Conservation (phyloP, 148 eudicot species). For the Rhododendron mucronatum region DNA sequence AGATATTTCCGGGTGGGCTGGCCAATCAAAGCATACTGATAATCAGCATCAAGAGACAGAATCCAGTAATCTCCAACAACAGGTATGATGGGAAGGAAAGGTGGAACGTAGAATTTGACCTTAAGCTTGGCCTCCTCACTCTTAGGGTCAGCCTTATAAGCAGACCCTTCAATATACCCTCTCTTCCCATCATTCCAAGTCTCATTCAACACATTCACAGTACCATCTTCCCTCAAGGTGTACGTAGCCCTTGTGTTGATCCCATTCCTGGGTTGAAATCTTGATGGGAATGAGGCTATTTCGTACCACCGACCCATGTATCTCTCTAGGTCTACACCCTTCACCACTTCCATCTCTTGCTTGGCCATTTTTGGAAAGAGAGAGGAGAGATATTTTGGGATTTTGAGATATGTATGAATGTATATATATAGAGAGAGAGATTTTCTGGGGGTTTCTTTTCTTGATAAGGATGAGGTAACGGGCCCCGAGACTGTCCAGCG, state of each 20-base stretch:
- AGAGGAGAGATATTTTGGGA: background rate
- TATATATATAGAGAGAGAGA: background rate
- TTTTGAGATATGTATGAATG: background rate
- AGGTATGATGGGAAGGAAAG: conserved; percentile 79
- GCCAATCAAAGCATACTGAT: conserved; percentile 75
- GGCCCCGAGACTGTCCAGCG: too few relatives aligned
- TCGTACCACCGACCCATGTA: conserved; percentile 99
- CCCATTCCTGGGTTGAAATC: conserved; percentile 74
- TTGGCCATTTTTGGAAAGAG: conserved; percentile 18
- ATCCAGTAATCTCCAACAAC: conserved; percentile 87
- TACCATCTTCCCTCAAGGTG: conserved; percentile 54
- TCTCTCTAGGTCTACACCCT: conserved; percentile 48
- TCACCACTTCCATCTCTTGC: conserved; percentile 64
- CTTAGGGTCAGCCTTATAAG: conserved; percentile 65
- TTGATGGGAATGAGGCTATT: conserved; percentile 77
- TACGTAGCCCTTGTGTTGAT: conserved; percentile 83
- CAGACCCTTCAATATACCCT: conserved; percentile 64
- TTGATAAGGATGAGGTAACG: background rate
- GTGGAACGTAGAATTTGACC: conserved; percentile 88
- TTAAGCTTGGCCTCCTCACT: conserved; percentile 88
- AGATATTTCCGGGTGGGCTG: conserved; percentile 68
- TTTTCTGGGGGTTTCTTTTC: background rate
- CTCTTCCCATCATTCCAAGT: conserved; percentile 76
- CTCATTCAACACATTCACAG: conserved; percentile 70
- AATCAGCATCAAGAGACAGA: conserved; percentile 54